A percentile compares a stretch with the other conserved stretches of the same genome.
phyloP scores from a whole-genome alignment of 768 basidiomycete genomes.

The Cystofilobasidium macerans region DNA sequence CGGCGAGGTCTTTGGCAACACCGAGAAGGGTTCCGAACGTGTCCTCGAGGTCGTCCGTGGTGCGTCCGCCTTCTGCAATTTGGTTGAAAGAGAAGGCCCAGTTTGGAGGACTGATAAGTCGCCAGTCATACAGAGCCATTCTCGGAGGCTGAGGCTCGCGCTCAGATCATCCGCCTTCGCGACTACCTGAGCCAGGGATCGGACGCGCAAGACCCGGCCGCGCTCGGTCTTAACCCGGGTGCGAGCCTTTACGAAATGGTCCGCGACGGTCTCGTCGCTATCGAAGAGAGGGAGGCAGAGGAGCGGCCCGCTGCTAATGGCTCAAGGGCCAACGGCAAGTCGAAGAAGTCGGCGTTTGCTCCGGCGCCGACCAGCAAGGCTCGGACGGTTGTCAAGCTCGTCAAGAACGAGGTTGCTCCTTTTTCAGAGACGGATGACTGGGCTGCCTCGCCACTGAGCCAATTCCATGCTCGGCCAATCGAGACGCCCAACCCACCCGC shows the following conservation, averaged over 20 bases:
- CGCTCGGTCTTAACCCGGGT: constrained; percentile 34
- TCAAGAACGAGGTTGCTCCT: constrained; percentile 22
- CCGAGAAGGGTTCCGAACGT: constrained; percentile 30
- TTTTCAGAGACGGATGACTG: constrained; percentile 35
- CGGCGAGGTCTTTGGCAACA: constrained; percentile 38
- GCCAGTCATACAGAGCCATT: constrained; percentile 39
- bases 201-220: constrained; percentile 44
- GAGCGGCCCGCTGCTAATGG: neutral
- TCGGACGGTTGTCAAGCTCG: constrained; percentile 5
- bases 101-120: constrained; percentile 28
- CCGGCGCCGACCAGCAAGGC: neutral
- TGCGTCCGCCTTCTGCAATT: constrained; percentile 31
- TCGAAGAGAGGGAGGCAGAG: constrained; percentile 31
- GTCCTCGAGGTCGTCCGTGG: constrained; percentile 40
- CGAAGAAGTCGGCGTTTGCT: neutral
- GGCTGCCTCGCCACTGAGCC: constrained; percentile 16
- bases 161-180: constrained; percentile 54
- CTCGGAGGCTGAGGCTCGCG: constrained; percentile 46
- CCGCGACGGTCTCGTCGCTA: constrained; percentile 34
- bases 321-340: neutral
- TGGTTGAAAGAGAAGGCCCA: too few species aligned
- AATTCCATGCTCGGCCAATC: constrained; percentile 30
- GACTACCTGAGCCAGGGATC: constrained; percentile 52
- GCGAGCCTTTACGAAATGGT: constrained; percentile 37
- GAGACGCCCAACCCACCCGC: constrained; percentile 31